Percentiles rank a stretch among this genome's conserved stretches.
Conservation (phyloP, 2,329 filamentous ascomycete species). For the Dactylonectria estremocensis region DNA sequence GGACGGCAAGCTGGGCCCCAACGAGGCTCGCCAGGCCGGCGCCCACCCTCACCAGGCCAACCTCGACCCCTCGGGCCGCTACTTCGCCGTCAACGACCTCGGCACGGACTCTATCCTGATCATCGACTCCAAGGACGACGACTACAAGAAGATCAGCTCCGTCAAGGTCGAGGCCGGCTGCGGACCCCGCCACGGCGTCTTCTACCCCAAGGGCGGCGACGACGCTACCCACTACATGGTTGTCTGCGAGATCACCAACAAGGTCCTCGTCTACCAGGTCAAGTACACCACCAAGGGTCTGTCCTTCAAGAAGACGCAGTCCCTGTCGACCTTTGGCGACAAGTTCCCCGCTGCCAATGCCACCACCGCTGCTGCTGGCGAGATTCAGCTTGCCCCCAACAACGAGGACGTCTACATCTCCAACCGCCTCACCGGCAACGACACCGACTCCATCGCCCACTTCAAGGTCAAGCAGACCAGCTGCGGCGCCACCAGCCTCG, state of each 20-base stretch:
- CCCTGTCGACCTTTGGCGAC: slow-evolving; percentile 59
- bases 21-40: slow-evolving; percentile 51
- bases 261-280: slow-evolving; percentile 60
- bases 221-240: slow-evolving; percentile 63
- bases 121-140: slow-evolving; percentile 60
- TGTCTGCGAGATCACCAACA: slow-evolving; percentile 63
- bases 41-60: slow-evolving; percentile 64
- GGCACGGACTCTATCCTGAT: slow-evolving; percentile 65
- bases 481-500: slow-evolving; percentile 49
- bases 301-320: slow-evolving; percentile 54
- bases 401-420: slow-evolving; percentile 65
- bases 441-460: slow-evolving; percentile 64
- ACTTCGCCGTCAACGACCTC: slow-evolving; percentile 65
- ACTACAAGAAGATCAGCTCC: slow-evolving; percentile 56
- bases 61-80: slow-evolving; percentile 65
- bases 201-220: slow-evolving; percentile 55
- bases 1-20: slow-evolving; percentile 52
- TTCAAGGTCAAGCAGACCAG: slow-evolving; percentile 53
- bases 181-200: slow-evolving; percentile 67
- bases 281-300: slow-evolving; percentile 56
- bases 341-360: slow-evolving; percentile 53
- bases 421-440: slow-evolving; percentile 64
- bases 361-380: slow-evolving; percentile 60
- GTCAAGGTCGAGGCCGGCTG: slow-evolving; percentile 55
- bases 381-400: slow-evolving; percentile 60